These are phyloP conservation scores for Calamus simplicifolius DNA, from an alignment of 176 grass and related monocot genomes.

Conservation along the genomic window DNA sequence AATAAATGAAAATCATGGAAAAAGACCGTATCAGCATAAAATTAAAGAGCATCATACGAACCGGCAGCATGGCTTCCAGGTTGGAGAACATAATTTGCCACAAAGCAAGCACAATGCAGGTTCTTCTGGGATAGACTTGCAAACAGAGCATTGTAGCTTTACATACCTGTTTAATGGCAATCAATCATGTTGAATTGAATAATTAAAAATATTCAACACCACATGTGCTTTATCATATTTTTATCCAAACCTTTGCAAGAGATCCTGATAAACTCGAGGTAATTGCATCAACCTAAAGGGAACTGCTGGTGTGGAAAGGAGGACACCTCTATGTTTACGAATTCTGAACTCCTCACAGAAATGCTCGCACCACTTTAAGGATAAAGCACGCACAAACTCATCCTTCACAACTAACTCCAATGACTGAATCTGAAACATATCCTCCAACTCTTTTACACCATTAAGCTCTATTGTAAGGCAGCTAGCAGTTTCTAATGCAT, in stretches of 20 bases:
- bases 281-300: conserved; percentile 90
- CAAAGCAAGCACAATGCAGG: conserved; percentile 92
- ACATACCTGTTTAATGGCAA: conserved; percentile 46
- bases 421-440: conserved; percentile 58
- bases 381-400: conserved; percentile 47
- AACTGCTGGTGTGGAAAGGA: conserved; percentile 60
- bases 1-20: no score
- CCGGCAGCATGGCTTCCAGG: conserved; percentile 90
- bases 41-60: conserved; percentile 13
- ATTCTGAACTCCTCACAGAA: conserved; percentile 65
- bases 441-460: conserved; percentile 70
- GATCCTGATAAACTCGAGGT: conserved; percentile 81
- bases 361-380: conserved; percentile 82
- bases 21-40: not conserved
- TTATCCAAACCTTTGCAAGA: conserved; percentile 41
- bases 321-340: conserved; percentile 34
- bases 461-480: conserved; percentile 48
- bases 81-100: conserved; percentile 78
- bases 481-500: conserved; percentile 25
- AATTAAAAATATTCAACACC: conserved; percentile 16
- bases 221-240: conserved; percentile 12
- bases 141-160: conserved; percentile 72
- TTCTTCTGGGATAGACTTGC: conserved; percentile 74
- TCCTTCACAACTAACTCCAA: conserved; percentile 69
- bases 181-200: not conserved